Evolutionary conservation across 345 rosid genomes (phyloP).

Genomic region (Citrus cavaleriei): DNA sequence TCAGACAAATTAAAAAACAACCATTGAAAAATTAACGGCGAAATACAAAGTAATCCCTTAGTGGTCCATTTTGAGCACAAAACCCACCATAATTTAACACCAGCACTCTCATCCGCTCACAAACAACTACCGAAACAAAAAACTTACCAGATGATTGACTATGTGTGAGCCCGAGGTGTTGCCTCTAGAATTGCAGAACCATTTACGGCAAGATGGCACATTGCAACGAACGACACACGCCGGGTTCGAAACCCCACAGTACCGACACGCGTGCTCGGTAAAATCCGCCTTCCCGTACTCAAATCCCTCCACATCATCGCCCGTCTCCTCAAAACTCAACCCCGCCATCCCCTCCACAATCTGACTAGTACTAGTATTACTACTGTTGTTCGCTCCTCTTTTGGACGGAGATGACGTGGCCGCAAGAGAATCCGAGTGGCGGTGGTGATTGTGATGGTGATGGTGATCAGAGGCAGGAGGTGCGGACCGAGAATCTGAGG

Average conservation of each 20-base stretch:
- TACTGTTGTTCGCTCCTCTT: constrained; percentile 21
- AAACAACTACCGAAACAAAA: neutral
- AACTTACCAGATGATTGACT: constrained; percentile 93
- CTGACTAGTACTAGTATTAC: constrained; percentile 26
- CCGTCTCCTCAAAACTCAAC: constrained; percentile 92
- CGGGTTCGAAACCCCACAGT: constrained; percentile 97
- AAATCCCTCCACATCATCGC: constrained; percentile 69
- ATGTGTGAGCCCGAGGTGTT: constrained; percentile 99
- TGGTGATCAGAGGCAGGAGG: constrained; percentile 45
- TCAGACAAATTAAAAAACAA: neutral
- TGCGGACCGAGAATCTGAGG: constrained; percentile 29
- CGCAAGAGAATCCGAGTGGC: constrained; percentile 14
- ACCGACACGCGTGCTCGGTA: constrained; percentile 90
- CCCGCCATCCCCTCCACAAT: constrained; percentile 31
- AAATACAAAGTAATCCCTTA: neutral
- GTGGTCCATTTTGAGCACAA: neutral
- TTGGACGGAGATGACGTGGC: constrained; percentile 11
- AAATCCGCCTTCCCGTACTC: constrained; percentile 80
- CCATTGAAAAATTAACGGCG: neutral
- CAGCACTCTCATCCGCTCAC: neutral
- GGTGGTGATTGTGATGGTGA: constrained; percentile 17
- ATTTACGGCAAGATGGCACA: constrained; percentile 95
- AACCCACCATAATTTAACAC: neutral
- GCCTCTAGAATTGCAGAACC: constrained; percentile 99
- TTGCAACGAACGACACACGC: constrained; percentile 98